Evolutionary conservation across 2,329 filamentous ascomycete species (phyloP), one percentile per base, ranked within the genome.

Genomic region (Fusarium sp.): DNA sequence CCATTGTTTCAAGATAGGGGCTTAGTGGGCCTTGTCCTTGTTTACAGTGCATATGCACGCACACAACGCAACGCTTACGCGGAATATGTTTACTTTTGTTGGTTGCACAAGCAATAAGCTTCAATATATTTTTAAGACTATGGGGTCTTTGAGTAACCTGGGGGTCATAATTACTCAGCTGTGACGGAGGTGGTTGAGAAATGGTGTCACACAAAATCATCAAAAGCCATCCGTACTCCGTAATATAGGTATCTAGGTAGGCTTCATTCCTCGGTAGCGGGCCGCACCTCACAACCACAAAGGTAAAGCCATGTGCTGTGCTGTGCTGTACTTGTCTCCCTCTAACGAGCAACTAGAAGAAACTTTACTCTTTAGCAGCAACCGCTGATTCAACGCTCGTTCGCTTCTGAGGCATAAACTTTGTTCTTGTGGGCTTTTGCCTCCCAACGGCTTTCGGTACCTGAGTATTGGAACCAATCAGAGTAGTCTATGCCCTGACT

Each of bases 1-100:
- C 50, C 50, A 54, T 54, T 75, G 74, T 76, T 78, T 77, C 74
- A 77, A 58, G 48, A 60, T 68, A 51, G 62, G 50, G 55, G 56
- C 55, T 61, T 61, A 59, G 62, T 68, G 44, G 56, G 45, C 22
- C 59, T 61, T 30, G 38, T 22, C 17, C 26, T 50, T 59, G 32
- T 38, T 51, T 50, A 38, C 42, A n/a, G 39, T 32, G 28, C 18
- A 28, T 39, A 38, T 39, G n/a, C 36, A 51, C 11, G 36, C 34
- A 22, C 24, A 30, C 55, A 47, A 39, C 18, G 42, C 36, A 64
- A 32, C n/a, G 34, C 55, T 60, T 65, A 72, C 62, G 68, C 32
- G 74, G 48, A 74, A 63, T 71, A 64, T 68, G 57, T 64, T 69
- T 69, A 20, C 34, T 41, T 18, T 30, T 42, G 63, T 22, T 47